Base-by-base conservation (phyloP, 2,329 filamentous ascomycete genomes). In the Colletotrichum tanaceti region DNA sequence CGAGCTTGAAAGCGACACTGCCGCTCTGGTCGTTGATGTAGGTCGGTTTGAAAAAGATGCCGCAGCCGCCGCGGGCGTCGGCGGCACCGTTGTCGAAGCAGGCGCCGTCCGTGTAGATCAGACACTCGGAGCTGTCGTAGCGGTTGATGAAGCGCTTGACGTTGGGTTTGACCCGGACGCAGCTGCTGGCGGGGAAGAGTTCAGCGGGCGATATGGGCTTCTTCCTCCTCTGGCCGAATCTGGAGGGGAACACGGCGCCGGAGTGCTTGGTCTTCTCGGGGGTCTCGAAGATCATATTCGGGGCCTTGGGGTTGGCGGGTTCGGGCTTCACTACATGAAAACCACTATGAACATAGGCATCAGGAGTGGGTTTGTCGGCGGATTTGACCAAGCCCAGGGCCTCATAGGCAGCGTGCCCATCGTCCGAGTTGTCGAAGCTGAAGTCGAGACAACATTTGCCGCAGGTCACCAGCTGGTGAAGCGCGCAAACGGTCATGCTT, bases 31-130 rank as follows among this genome's bases (percentile, higher is more conserved):
- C 71, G 3, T 24, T n/a, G 1, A 43, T 3, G 2, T 2, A 4
- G 2, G 32, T 35, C 6, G 63, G 57, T 22, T 76, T 72, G 60
- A 76, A 70, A 43, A 77, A 70, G 61, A 85, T 76, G 0, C 77
- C 79, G 75, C 80, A 85, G 55, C 80, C 82, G 2, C 78, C 83
- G 70, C 71, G 74, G 0, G 80, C 74, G 44, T 80, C 73, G 3
- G 63, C 22, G 41, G 75, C 65, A 35, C 82, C 82, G 65, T 85
- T 84, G 59, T 79, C 71, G 5, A 79, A 70, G 65, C 84, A 86
- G 0, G 82, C 79, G 4, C 84, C 83, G 71, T 84, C 82, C 0
- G 82, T 82, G 70, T 79, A 81, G 55, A 86, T 76, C 11, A 87
- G 77, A 18, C 77, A 68, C 18, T 76, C 68, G 5, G 67, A 28